Evolutionary conservation across 2,329 filamentous ascomycete species (phyloP), one percentile per base, ranked within the genome.

Genomic region (Elsinoe ampelina): DNA sequence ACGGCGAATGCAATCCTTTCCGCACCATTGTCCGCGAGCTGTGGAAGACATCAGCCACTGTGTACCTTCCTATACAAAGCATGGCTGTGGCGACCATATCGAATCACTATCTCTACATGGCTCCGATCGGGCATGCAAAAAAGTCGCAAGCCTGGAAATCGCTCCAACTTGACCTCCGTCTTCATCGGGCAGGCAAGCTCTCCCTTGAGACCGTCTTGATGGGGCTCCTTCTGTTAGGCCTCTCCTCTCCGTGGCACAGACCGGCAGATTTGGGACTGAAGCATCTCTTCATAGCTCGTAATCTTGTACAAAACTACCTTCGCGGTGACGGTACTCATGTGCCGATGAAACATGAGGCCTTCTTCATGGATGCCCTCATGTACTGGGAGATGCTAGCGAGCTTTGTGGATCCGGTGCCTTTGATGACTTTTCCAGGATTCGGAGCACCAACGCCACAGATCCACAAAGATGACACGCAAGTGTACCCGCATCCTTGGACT

Each of bases 11-110:
- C 61, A 84, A 84, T 62, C 80, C 80, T 0, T 83, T 83, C 61
- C 72, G 81, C 34, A 78, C 76, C 2, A 80, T 80, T 0, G 78
- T 84, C 10, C 76, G 75, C 5, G 75, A 77, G 17, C 71, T 82
- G 2, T 83, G 80, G 75, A 73, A 78, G 39, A 76, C 75, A n/a
- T 81, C 79, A 0, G 71, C 77, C 15, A 78, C 79, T 0, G 78
- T 83, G 54, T 80, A 78, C 62, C 80, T 78, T 43, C 79, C 79
- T 2, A 80, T 83, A 50, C 80, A 83, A 61, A 83, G 80, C 60
- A 83, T 83, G 80, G 79, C 81, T 1, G 80, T 81, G 7, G 81
- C 80, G 2, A 81, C 80, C 17, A 69, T 84, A 0, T 77, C 80
- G 0, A 80, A 82, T 63, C 72, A 80, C 56, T 80, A 80, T 57